Base-by-base conservation (phyloP, 1,139 yeast species). In the Pichia terricola region DNA sequence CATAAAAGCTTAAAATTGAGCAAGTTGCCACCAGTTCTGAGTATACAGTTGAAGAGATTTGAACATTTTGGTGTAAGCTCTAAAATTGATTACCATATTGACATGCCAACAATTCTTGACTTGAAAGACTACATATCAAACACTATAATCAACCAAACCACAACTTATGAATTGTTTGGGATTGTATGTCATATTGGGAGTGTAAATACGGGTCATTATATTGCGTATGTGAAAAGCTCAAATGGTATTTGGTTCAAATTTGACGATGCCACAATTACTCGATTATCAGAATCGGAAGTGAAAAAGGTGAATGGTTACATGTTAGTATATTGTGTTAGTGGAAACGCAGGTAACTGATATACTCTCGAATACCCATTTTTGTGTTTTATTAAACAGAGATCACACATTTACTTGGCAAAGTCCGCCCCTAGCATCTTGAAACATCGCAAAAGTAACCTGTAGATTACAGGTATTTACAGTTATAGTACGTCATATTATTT, bases 181-280 rank as follows among this genome's bases (percentile, higher is more conserved):
- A 77, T 88, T 36, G 81, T 91, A 9, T 79, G 89, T 56, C 98
- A 91, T 61, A 79, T 79, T 39, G 98, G 98, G 1, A 80, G 91
- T 28, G 94, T 89, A 5, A 86, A 87, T 59, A 91, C 96, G 1
- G 98, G 98, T 10, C 98, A 91, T 63, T 91, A 91, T 60, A 75
- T 89, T 22, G 84, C 94, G 26, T 74, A 81, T 54, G 73, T 85
- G 50, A 89, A 88, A 59, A 77, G 73, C 51, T 69, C 77, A 25
- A 73, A 75, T 39, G 88, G 89, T 22, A 45, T 73, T 56, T 91
- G 98, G 98, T 82, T 82, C 59, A 81, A 78, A 60, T 89, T 88
- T 61, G 96, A 91, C 60, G 98, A 91, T 64, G 80, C 94, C 28
- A 78, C 81, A 56, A 84, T 91, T n/a, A 76, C 89, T 1, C 62